Evolutionary conservation across 2,329 filamentous ascomycete species (phyloP), one percentile per base, ranked within the genome.

Genomic region (Aspergillus latus): DNA sequence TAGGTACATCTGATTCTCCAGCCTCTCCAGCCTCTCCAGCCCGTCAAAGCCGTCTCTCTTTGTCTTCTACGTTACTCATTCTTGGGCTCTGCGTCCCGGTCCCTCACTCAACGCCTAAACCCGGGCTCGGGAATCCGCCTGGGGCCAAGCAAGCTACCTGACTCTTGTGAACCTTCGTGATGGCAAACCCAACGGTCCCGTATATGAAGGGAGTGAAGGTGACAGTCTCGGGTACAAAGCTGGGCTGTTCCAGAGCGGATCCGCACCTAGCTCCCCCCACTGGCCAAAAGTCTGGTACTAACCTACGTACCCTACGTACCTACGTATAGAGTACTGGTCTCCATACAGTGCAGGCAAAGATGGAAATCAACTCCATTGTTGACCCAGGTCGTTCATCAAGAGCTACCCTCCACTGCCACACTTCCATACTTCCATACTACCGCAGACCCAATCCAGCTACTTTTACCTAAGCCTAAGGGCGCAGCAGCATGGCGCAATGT

Each of bases 261-360:
- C 44, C 52, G 10, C 48, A 55, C 45, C 54, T 53, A 59, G 85
- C 44, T 49, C 59, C 51, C 54, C 49, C 53, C 58, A 59, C 16
- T n/a, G 21, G 21, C 26, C 26, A 26, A 9, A 28, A 45, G 13
- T 45, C n/a, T 45, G 43, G 43, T 29, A 28, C 21, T 21, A 21
- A 21, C 21, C 21, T 21, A 21, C 21, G 21, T 21, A 21, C 21
- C 21, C 21, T 21, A 21, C 21, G 21, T 21, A 21, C 21, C 21
- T 21, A 21, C 21, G 21, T 21, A 21, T 21, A 21, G 21, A 21
- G 21, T 21, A 21, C 21, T 21, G 21, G 21, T 21, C 21, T 21
- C 21, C 21, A 21, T 21, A 21, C 21, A 21, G 21, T 21, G 21
- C 21, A 21, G 21, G 21, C 21, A 21, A 21, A 21, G 21, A 21